Conservation (phyloP, 2,329 filamentous ascomycete genomes). For the Colletotrichum musae region DNA sequence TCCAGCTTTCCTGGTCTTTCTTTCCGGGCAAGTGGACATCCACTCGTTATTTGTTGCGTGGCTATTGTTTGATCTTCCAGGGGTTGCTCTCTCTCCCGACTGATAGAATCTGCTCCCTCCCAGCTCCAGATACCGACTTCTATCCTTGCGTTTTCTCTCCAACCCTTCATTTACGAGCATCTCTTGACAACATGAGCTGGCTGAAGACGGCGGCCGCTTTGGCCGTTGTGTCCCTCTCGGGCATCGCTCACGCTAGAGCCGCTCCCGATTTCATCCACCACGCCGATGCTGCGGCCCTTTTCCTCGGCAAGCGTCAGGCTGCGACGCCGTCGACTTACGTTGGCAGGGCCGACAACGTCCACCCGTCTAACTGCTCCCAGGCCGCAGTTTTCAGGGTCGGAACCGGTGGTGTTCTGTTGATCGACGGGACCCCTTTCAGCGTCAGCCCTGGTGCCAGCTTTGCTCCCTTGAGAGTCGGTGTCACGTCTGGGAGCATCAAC, state of each 20-base stretch:
- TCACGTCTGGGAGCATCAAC: slow-evolving; percentile 16
- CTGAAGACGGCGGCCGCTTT: slow-evolving; percentile 19
- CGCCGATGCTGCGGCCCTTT: not conserved
- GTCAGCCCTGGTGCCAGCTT: slow-evolving; percentile 5
- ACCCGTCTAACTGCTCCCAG: slow-evolving; percentile 29
- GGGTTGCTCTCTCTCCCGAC: slow-evolving; percentile 2
- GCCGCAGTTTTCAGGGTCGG: slow-evolving; percentile 24
- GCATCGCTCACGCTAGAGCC: not conserved
- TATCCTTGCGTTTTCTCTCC: not conserved
- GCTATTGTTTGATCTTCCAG: slow-evolving; percentile 16
- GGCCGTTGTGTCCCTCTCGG: slow-evolving; percentile 19
- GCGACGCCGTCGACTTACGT: slow-evolving; percentile 17
- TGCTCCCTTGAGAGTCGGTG: slow-evolving; percentile 6
- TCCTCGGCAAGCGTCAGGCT: slow-evolving; percentile 9
- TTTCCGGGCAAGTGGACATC: slow-evolving; percentile 31
- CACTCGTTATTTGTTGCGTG: slow-evolving; percentile 32
- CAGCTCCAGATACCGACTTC: slow-evolving; percentile 2
- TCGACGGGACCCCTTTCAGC: slow-evolving; percentile 8
- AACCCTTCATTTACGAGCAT: not conserved
- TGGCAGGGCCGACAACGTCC: slow-evolving; percentile 1
- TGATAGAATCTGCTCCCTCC: slow-evolving; percentile 5
- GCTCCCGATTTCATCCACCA: not conserved
- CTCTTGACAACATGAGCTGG: slow-evolving; percentile 25
- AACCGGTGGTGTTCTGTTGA: slow-evolving; percentile 8
- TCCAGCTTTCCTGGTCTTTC: slow-evolving; percentile 26